Base-by-base conservation (phyloP, 805 yeast genomes). In the Schizosaccharomyces pombe region DNA sequence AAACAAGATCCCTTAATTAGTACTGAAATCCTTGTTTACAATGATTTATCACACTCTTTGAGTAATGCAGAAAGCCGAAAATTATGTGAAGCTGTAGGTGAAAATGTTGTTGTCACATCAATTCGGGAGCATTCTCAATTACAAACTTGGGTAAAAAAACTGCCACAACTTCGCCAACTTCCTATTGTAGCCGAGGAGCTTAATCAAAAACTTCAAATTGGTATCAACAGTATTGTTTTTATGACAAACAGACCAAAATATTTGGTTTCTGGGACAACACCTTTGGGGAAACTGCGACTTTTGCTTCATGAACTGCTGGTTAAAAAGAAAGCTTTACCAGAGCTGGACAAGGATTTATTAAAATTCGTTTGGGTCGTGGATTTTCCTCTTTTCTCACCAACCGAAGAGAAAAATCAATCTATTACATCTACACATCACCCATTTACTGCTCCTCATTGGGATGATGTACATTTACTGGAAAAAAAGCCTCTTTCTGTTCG, bases 351-450 rank as follows among this genome's bases (percentile, higher is more conserved):
- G 12, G 26, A 33, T 4, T 12, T 32, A 5, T 55, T 56, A 32
- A 28, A 54, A 14, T 54, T 67, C 1, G 55, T 58, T 8, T 91
- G 98, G 98, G 79, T 91, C 9, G 79, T 78, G n/a, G 83, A 85
- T 56, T 91, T 91, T 69, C 98, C 98, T 1, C 69, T 91, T 11
- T 91, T 91, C 66, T 80, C 80, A 56, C 98, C 98, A 0, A 62
- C 67, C 4, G 87, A 34, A 6, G 6, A 8, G 9, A 37, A 52
- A 47, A n/a, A 28, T 1, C n/a, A 37, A 8, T 24, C 54, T 9
- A 9, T 34, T 29, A 11, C 74, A 40, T 76, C 97, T 0, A 87
- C 96, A 0, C 99, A 91, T 63, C 99, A 91, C 64, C 99, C 99
- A 3, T 91, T 91, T 68, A 91, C 99, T 0, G 91, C 91, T 97